Evolutionary conservation across 345 rosid species (phyloP), one percentile per base, ranked within the genome.

Genomic region (Citrus maxima): DNA sequence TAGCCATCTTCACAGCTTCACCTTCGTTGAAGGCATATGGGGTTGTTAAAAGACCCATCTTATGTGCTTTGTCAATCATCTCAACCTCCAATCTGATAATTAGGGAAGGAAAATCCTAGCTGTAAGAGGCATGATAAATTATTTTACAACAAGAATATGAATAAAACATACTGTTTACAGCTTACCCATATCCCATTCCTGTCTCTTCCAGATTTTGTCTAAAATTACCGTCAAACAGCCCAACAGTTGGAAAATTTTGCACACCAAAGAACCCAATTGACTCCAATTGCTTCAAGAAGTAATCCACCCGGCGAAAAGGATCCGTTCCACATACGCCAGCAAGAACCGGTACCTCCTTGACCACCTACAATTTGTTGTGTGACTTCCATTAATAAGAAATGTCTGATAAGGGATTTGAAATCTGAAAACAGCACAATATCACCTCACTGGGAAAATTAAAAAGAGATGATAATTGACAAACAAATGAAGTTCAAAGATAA

Each of bases 281-380:
- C 84, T 95, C 96, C 68, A 95, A 77, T 87, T 92, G 93, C 89
- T 81, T 91, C n/a, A 95, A 85, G 78, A 95, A 95, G 89, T 85
- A 83, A 77, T 88, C 91, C 95, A 95, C 92, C 77, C 86, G 89
- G 46, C 99, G 93, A 83, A 95, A 95, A 76, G 98, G 99, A 85
- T 95, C 97, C 5, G 98, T 95, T 64, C 88, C 98, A 75, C 99
- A 95, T 25, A 93, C 97, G 77, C 97, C 99, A 80, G 98, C 98
- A 72, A 95, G 98, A 85, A 93, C 96, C 27, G 99, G 97, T 32
- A 92, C 96, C 14, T 67, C 82, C 89, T 91, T 89, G 79, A 93
- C 94, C 67, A 95, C 97, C 98, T 95, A 77, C 25, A 77, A 37
- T 77, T 84, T 78, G 46, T 81, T 54, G 65, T 59, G 65, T 38